Conservation (phyloP, 2,329 filamentous ascomycete genomes). For the Rutstroemia sydowiana region DNA sequence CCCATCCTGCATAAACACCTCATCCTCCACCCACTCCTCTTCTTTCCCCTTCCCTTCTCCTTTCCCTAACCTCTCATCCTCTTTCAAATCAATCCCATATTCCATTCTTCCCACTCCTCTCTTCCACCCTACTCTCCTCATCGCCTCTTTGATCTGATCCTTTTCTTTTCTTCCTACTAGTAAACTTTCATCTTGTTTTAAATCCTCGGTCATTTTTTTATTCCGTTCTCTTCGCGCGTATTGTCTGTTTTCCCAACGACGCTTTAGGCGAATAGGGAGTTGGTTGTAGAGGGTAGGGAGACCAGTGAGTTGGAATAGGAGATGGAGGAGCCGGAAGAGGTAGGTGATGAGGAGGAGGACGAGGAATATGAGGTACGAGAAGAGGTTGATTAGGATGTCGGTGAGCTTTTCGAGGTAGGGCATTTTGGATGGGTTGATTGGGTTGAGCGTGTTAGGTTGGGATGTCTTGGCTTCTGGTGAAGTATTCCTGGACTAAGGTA, state of each 20-base stretch:
- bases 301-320: not conserved
- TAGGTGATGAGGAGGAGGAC: not conserved
- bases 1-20: not conserved
- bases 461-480: no score
- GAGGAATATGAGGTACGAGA: not conserved
- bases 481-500: no score
- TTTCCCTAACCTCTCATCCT: not conserved
- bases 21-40: conserved; percentile 5
- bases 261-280: not conserved
- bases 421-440: no score
- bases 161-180: not conserved
- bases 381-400: not conserved
- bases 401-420: not conserved
- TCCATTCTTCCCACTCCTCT: conserved; percentile 5
- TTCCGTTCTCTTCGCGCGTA: not conserved
- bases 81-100: not conserved
- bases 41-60: not conserved
- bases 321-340: not conserved
- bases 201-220: not conserved
- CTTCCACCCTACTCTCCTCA: conserved; percentile 2
- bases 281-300: not conserved
- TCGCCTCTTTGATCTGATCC: conserved; percentile 1
- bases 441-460: no score
- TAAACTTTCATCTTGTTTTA: not conserved
- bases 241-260: not conserved